Evolutionary conservation across 305 asterid genomes (phyloP), one percentile per base, ranked within the genome.

Genomic region (Salvia sclarea): DNA sequence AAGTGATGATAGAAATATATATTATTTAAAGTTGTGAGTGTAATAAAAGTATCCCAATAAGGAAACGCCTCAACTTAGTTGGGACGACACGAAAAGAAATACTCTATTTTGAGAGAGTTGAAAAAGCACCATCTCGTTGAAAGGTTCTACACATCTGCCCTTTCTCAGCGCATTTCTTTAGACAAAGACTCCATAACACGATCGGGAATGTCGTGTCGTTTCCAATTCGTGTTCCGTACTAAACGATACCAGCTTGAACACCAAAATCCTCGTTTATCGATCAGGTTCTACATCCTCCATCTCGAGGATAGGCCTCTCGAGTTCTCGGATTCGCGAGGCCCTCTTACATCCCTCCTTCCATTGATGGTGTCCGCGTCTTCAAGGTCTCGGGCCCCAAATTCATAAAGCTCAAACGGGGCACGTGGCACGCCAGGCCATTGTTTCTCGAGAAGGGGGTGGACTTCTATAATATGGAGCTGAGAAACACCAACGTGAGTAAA

Each of bases 401-500:
- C 64, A 35, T 88, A 82, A 90, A 88, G 79, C 85, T 90, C 56
- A 73, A 85, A 41, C 75, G 53, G 8, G 97, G 95, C 41, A 88
- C 97, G 11, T 93, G 96, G 98, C 97, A 92, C 71, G 98, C 96
- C 2, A 97, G 97, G 20, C 97, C 98, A 0, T 69, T 92, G 83
- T 90, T 90, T 69, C 74, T 56, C 25, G 80, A 66, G 8, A 72
- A 79, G 45, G 17, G 75, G 4, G 86, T 90, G 90, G 90, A 92
- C 55, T 92, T 92, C 76, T 90, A 90, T 72, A 92, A 90, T 73
- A 85, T 90, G 38, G 97, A 93, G 68, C 78, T 92, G 49, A 84
- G 80, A 80, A 77, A 92, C 68, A 92, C 98, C 17, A 90, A 88
- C 73, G 98, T 87, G 78, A 87, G n/a, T n/a, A n/a, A n/a, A n/a